These are phyloP conservation scores for Microdochium trichocladiopsis DNA, from an alignment of 2,329 filamentous ascomycete genomes.

Conservation along the genomic window DNA sequence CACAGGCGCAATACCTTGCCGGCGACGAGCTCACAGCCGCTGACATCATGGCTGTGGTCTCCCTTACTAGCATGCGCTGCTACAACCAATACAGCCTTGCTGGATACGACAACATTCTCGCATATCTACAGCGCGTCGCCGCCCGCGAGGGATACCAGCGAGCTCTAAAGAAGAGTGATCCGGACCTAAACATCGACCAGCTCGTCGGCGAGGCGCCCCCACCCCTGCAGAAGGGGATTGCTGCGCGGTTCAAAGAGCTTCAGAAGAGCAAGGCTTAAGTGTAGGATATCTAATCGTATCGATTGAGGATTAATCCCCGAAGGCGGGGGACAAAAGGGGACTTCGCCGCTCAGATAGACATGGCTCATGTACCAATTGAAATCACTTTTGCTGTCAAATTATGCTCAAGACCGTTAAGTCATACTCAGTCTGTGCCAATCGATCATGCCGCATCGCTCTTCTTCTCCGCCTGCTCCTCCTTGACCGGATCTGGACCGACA, in stretches of 20 bases:
- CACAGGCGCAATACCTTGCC: conserved; percentile 43
- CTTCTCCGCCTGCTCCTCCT: too few relatives aligned
- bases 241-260: conserved; percentile 2
- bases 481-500: too few relatives aligned
- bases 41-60: conserved; percentile 57
- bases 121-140: conserved; percentile 36
- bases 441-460: too few relatives aligned
- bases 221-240: conserved; percentile 7
- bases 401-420: too few relatives aligned
- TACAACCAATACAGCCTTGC: conserved; percentile 37
- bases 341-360: too few relatives aligned
- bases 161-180: conserved; percentile 42
- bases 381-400: too few relatives aligned
- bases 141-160: conserved; percentile 35
- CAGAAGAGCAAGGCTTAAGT: not conserved
- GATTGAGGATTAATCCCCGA: too few relatives aligned
- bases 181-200: conserved; percentile 27
- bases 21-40: conserved; percentile 57
- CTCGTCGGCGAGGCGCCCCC: conserved; percentile 10
- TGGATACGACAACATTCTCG: conserved; percentile 32
- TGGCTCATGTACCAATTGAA: too few relatives aligned
- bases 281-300: too few relatives aligned
- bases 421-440: too few relatives aligned
- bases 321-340: too few relatives aligned
- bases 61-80: conserved; percentile 52